Percentiles rank a stretch among this genome's conserved stretches.
These are phyloP conservation scores for Bretschneidera sinensis DNA, from an alignment of 345 rosid genomes.

Conservation along the genomic window DNA sequence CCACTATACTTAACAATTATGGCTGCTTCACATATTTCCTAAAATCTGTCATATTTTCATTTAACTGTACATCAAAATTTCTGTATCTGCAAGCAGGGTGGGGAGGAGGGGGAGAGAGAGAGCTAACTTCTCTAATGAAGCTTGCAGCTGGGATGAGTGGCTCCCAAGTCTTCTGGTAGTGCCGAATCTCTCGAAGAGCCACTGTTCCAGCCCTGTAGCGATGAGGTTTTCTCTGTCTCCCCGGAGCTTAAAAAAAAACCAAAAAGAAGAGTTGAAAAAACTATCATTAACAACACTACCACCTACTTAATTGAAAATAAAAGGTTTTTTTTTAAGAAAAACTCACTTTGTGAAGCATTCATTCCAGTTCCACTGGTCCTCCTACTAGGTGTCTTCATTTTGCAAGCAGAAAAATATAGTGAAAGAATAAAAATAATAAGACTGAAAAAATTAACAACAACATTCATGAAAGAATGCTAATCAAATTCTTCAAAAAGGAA, in stretches of 20 bases:
- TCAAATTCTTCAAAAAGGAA: no score
- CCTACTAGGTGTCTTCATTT: constrained; percentile 14
- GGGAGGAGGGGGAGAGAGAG: neutral
- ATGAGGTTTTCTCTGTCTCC: constrained; percentile 29
- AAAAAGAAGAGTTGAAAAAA: neutral
- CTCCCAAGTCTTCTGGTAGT: constrained; percentile 42
- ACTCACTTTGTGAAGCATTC: constrained; percentile 24
- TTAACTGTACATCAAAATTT: neutral
- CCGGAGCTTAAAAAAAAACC: constrained; percentile 10
- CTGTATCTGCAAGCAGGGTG: neutral
- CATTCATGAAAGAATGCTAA: neutral
- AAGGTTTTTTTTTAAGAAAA: neutral
- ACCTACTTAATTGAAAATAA: neutral
- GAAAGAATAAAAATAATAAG: neutral
- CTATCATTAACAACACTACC: neutral
- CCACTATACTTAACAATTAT: no score
- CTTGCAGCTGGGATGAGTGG: constrained; percentile 63
- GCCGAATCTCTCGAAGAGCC: constrained; percentile 78
- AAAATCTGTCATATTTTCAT: neutral
- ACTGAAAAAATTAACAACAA: neutral
- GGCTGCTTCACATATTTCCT: no score
- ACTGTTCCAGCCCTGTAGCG: constrained; percentile 63
- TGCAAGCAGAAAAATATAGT: neutral
- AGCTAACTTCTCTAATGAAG: constrained; percentile 59
- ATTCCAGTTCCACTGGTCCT: constrained; percentile 1